Evolutionary conservation across 2,329 filamentous ascomycete genomes (phyloP), one percentile per base, ranked within the genome.

Genomic region (Colletotrichum australisinense): DNA sequence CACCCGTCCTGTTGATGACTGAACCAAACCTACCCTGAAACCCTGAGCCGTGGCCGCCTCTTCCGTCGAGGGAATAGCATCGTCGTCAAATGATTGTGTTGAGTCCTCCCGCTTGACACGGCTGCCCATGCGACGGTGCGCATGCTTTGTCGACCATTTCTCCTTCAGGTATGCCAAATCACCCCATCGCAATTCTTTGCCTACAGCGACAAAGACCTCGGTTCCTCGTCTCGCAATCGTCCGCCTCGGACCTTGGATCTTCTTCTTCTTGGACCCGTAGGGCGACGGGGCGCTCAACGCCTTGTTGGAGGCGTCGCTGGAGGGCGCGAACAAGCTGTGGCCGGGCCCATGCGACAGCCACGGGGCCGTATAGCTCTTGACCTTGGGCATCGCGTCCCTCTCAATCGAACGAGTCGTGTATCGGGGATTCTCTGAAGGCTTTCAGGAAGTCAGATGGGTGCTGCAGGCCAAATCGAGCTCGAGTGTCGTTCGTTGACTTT

Each of bases 131-230:
- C 79, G 79, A 60, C 80, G 79, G 53, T 79, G 78, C 9, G 76
- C 55, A 63, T 79, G 78, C 35, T 79, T 80, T 24, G 76, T 78
- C 26, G 80, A 74, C 83, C 83, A 85, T 63, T 79, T 81, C 74
- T 92, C 93, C 85, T 97, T 97, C 79, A 98, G 82, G 72, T 92
- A 90, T 64, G 91, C 90, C 68, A 99, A 84, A 83, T 98, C 94
- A 11, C 94, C 93, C 95, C 97, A 99, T 81, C 95, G 90, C 74
- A 99, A 93, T 82, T 98, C 94, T 78, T 93, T 95, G 62, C 95
- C 95, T 53, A 93, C 92, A 24, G 95, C 95, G 14, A 95, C 92
- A 80, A 98, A 98, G 11, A 98, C 86, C 79, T 99, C 95, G 1
- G 94, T 95, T 19, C 94, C 95, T 72, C 96, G 89, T 63, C 90